Evolutionary conservation across 768 basidiomycete genomes (phyloP).

Genomic region (Naganishia kalamii): DNA sequence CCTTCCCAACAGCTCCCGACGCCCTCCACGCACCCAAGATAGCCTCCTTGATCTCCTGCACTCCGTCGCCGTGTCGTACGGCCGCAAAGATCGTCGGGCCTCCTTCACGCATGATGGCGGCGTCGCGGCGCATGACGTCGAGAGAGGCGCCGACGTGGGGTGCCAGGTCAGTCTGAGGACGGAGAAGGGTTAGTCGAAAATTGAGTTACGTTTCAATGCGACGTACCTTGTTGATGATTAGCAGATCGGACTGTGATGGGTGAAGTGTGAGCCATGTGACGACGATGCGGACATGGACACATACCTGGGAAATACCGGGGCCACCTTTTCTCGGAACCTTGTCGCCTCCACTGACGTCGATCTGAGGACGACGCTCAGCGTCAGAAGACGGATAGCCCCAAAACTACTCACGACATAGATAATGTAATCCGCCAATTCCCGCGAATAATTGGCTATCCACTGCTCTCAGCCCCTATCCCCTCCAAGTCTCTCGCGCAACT

Average conservation of each 20-base stretch:
- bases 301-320: conserved; percentile 72
- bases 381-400: neutral
- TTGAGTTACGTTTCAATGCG: neutral
- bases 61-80: conserved; percentile 68
- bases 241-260: conserved; percentile 69
- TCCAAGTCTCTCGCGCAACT: conserved; percentile 17
- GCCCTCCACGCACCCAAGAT: conserved; percentile 82
- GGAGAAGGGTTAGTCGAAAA: neutral
- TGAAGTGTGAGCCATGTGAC: neutral
- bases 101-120: conserved; percentile 85
- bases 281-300: neutral
- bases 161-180: conserved; percentile 77
- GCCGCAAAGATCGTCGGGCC: conserved; percentile 90
- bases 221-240: conserved; percentile 87
- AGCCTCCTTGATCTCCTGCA: conserved; percentile 72
- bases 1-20: conserved; percentile 40
- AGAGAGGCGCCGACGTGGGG: conserved; percentile 86
- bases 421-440: conserved; percentile 95
- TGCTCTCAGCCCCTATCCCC: neutral
- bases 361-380: conserved; percentile 24
- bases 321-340: conserved; percentile 98
- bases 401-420: conserved; percentile 66
- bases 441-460: conserved; percentile 72
- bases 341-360: conserved; percentile 69
- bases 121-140: conserved; percentile 87